phyloP scores from a whole-genome alignment of 192 early-diverging fungal genomes.

The Coemansia sp. region DNA sequence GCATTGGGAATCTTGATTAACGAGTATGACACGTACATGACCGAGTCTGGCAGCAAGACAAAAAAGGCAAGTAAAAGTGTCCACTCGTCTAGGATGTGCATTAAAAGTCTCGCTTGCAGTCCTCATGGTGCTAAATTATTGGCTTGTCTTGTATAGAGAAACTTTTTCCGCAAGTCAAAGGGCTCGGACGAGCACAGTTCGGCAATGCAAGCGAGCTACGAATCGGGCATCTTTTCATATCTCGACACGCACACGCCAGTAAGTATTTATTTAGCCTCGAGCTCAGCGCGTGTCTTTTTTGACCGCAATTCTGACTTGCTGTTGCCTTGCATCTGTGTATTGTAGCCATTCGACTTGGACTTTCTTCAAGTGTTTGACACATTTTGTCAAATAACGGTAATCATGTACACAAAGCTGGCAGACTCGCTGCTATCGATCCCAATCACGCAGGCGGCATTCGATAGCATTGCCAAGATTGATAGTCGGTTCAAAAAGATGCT shows the following conservation, averaged over 20 bases:
- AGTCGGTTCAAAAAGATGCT: slow-evolving; percentile 68
- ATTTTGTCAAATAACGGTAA: slow-evolving; percentile 61
- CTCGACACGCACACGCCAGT: slow-evolving; percentile 53
- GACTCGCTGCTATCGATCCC: slow-evolving; percentile 42
- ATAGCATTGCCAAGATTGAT: slow-evolving; percentile 66
- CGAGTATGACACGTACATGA: slow-evolving; percentile 57
- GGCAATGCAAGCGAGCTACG: slow-evolving; percentile 25
- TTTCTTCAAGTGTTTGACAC: slow-evolving; percentile 70
- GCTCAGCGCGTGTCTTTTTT: no score
- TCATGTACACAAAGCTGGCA: slow-evolving; percentile 59
- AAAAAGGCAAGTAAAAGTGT: slow-evolving; percentile 23
- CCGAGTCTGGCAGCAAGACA: slow-evolving; percentile 44
- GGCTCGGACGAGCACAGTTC: slow-evolving; percentile 43
- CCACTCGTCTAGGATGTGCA: background rate
- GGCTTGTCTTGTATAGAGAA: slow-evolving; percentile 11
- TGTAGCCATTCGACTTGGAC: slow-evolving; percentile 63
- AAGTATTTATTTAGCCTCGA: background rate
- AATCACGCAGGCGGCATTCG: slow-evolving; percentile 57
- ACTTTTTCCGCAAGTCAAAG: slow-evolving; percentile 53
- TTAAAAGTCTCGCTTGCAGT: background rate
- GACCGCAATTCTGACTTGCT: background rate
- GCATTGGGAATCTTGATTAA: slow-evolving; percentile 60
- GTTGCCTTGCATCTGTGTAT: background rate
- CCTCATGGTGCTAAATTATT: background rate
- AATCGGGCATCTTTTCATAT: slow-evolving; percentile 49